Percentiles rank a stretch among this genome's conserved stretches.
Evolutionary conservation across 148 eudicot genomes (phyloP).

Genomic region (Chenopodium formosanum): DNA sequence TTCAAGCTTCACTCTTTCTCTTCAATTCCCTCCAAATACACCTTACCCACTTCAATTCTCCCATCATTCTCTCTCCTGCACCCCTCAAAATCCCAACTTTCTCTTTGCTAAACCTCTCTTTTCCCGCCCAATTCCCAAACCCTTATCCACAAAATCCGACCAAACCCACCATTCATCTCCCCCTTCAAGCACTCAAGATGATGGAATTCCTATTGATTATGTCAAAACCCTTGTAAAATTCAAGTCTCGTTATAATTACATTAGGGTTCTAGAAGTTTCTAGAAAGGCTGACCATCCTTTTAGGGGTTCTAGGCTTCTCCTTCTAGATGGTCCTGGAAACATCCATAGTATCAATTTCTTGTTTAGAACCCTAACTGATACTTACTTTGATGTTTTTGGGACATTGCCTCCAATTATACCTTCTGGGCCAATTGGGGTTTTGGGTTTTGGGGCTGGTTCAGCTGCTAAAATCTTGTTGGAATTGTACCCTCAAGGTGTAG

Average conservation of each 20-base stretch:
- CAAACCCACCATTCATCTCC: constrained; percentile 27
- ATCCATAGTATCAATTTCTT: constrained; percentile 70
- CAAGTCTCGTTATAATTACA: constrained; percentile 71
- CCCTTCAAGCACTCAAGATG: constrained; percentile 37
- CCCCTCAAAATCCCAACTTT: constrained; percentile 14
- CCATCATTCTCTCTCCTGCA: constrained; percentile 13
- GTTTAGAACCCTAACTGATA: constrained; percentile 47
- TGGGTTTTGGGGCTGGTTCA: constrained; percentile 90
- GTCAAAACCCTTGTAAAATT: constrained; percentile 67
- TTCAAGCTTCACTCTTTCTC: constrained; percentile 2
- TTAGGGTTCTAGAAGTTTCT: constrained; percentile 65
- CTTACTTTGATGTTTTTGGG: constrained; percentile 87
- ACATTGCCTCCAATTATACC: constrained; percentile 71
- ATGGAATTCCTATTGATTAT: constrained; percentile 56
- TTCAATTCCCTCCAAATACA: constrained; percentile 7
- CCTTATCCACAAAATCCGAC: constrained; percentile 23
- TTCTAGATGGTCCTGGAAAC: constrained; percentile 77
- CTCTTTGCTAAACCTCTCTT: constrained; percentile 11
- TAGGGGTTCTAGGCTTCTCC: constrained; percentile 71
- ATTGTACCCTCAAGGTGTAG: constrained; percentile 43
- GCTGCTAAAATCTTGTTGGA: constrained; percentile 59
- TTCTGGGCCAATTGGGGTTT: constrained; percentile 66
- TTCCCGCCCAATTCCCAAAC: constrained; percentile 6
- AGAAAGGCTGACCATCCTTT: constrained; percentile 77
- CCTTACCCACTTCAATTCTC: constrained; percentile 17